Evolutionary conservation across 169 alveolate species (phyloP).

Genomic region (Plasmodium chabaudi): DNA sequence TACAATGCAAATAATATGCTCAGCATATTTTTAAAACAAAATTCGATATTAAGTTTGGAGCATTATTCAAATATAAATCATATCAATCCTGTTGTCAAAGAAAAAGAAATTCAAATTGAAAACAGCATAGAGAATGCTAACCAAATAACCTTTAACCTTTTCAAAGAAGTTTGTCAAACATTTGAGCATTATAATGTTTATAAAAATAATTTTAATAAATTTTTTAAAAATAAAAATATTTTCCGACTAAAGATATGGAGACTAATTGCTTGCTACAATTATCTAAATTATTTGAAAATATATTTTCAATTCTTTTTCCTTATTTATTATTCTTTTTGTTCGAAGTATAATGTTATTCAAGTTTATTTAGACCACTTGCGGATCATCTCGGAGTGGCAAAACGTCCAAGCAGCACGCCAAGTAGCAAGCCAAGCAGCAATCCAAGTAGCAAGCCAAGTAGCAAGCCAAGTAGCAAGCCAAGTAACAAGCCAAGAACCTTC

Average conservation of each 20-base stretch:
- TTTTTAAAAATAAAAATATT: constrained; percentile 21
- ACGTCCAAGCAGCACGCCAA: no score
- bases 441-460: no score
- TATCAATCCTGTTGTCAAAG: no score
- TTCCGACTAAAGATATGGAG: constrained; percentile 38
- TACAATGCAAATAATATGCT: constrained; percentile 28
- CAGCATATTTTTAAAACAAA: not conserved
- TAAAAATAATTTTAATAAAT: constrained; percentile 4
- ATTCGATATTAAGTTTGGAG: no score
- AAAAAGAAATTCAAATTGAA: no score
- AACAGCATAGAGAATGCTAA: no score
- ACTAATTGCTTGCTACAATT: constrained; percentile 34
- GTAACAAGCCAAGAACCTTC: no score
- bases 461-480: no score
- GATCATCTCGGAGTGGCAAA: not conserved
- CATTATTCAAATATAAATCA: no score
- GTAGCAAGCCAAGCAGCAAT: no score
- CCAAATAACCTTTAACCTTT: no score
- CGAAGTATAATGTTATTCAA: constrained; percentile 6
- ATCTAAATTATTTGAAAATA: constrained; percentile 14
- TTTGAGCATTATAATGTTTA: constrained; percentile 26
- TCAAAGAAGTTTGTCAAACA: not conserved
- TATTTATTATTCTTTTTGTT: constrained; percentile 23
- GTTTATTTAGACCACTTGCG: constrained; percentile 18
- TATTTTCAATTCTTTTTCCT: constrained; percentile 36